phyloP scores from a whole-genome alignment of 2,329 filamentous ascomycete species.

The Neonectria hederae region DNA sequence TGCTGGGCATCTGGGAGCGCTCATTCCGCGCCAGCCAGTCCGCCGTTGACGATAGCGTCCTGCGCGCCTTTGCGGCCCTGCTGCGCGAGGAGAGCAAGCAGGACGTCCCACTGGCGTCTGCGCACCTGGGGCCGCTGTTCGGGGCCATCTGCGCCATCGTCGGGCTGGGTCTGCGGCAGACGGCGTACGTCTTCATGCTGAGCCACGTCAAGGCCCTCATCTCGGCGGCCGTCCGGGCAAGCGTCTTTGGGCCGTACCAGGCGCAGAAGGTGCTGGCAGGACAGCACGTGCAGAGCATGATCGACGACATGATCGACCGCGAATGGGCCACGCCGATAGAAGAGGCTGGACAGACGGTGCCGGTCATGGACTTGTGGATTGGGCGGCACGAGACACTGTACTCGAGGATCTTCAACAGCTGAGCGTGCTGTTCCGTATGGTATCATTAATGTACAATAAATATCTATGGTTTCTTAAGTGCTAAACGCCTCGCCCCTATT shows the following conservation, averaged over 20 bases:
- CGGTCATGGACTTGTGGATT: slow-evolving; percentile 83
- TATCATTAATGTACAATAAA: slow-evolving; percentile 46
- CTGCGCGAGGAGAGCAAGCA: slow-evolving; percentile 44
- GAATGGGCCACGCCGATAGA: slow-evolving; percentile 69
- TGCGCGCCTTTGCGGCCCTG: slow-evolving; percentile 50
- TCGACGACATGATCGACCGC: slow-evolving; percentile 66
- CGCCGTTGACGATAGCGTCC: slow-evolving; percentile 37
- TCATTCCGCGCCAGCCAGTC: slow-evolving; percentile 62
- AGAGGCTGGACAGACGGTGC: slow-evolving; percentile 78
- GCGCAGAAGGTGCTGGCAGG: slow-evolving; percentile 78
- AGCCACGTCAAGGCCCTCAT: slow-evolving; percentile 80
- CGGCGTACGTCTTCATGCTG: slow-evolving; percentile 79
- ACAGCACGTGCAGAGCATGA: slow-evolving; percentile 63
- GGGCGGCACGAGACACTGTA: slow-evolving; percentile 85
- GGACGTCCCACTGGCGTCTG: slow-evolving; percentile 58
- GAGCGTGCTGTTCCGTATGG: slow-evolving; percentile 33
- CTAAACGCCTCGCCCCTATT: slow-evolving; percentile 48
- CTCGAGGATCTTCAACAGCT: slow-evolving; percentile 88
- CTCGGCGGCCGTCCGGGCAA: slow-evolving; percentile 79
- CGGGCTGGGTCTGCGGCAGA: slow-evolving; percentile 67
- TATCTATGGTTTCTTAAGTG: slow-evolving; percentile 38
- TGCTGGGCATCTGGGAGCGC: slow-evolving; percentile 80
- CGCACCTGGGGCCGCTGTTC: slow-evolving; percentile 76
- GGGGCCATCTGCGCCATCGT: slow-evolving; percentile 73
- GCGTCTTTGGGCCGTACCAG: slow-evolving; percentile 83